Evolutionary conservation across 148 eudicot genomes (phyloP).

Genomic region (Fagopyrum homotropicum): DNA sequence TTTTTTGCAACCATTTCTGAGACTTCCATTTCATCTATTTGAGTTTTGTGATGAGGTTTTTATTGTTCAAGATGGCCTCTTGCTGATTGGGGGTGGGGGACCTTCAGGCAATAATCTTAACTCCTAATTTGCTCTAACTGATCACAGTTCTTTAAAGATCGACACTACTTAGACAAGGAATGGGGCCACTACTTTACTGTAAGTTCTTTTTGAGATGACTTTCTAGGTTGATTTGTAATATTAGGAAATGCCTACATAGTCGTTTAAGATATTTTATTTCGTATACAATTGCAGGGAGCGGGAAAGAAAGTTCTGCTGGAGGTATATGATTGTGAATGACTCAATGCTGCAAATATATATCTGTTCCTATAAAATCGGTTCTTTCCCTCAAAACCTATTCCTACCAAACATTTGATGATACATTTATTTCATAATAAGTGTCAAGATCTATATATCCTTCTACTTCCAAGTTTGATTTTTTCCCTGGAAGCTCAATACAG

Average conservation of each 20-base stretch:
- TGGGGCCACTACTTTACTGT: slow-evolving; percentile 89
- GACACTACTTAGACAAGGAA: slow-evolving; percentile 95
- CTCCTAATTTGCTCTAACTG: slow-evolving; percentile 13
- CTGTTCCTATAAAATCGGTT: not conserved
- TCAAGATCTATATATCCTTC: not conserved
- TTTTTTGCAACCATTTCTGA: not conserved
- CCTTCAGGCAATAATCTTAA: not conserved
- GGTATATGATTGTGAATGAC: slow-evolving; percentile 31
- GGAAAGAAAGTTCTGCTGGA: slow-evolving; percentile 66
- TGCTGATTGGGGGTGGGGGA: not conserved
- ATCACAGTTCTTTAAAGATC: slow-evolving; percentile 89
- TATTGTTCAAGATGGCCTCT: not conserved
- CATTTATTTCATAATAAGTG: not conserved
- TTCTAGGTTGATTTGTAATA: not conserved
- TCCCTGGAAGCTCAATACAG: not conserved
- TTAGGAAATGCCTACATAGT: not conserved
- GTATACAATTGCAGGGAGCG: slow-evolving; percentile 42
- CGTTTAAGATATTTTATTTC: not conserved
- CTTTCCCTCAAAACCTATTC: not conserved
- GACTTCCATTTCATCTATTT: not conserved
- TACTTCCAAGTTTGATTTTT: not conserved
- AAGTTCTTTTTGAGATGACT: slow-evolving; percentile 23
- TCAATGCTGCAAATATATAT: not conserved
- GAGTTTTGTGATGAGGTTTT: slow-evolving; percentile 1
- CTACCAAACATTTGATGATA: not conserved